Evolutionary conservation across 805 yeast species (phyloP).

Genomic region (Candida pseudofarinosa): DNA sequence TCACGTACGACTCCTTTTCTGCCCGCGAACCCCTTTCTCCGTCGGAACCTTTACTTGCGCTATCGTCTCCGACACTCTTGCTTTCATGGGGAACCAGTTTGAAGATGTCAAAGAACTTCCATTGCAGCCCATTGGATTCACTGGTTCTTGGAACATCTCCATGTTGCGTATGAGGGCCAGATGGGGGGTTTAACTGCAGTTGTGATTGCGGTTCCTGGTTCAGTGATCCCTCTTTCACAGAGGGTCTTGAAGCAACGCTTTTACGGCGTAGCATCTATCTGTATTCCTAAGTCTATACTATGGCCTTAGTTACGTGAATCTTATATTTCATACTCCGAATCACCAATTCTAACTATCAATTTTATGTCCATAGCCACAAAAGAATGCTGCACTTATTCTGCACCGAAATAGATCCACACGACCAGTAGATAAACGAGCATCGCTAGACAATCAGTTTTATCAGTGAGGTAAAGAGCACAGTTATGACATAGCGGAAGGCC

Average conservation of each 20-base stretch:
- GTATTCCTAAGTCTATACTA: neutral
- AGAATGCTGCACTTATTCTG: neutral
- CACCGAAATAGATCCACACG: neutral
- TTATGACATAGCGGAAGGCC: too few species aligned
- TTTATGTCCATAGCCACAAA: conserved; percentile 2
- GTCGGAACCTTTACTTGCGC: neutral
- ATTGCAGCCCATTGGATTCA: conserved; percentile 11
- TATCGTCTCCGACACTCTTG: neutral
- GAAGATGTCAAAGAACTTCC: conserved; percentile 18
- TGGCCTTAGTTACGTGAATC: neutral
- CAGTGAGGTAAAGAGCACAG: too few species aligned
- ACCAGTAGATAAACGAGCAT: neutral
- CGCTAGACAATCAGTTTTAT: neutral
- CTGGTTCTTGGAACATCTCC: neutral
- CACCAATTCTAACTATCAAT: neutral
- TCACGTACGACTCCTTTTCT: conserved; percentile 13
- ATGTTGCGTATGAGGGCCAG: neutral
- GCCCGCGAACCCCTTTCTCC: neutral
- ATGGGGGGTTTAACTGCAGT: neutral
- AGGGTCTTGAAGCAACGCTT: neutral
- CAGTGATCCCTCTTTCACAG: neutral
- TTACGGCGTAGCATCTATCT: conserved; percentile 1
- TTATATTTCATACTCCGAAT: neutral
- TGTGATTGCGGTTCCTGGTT: neutral
- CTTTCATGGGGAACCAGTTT: conserved; percentile 3